phyloP scores from a whole-genome alignment of 495 filamentous ascomycete species.

The Neurospora hispaniola region DNA sequence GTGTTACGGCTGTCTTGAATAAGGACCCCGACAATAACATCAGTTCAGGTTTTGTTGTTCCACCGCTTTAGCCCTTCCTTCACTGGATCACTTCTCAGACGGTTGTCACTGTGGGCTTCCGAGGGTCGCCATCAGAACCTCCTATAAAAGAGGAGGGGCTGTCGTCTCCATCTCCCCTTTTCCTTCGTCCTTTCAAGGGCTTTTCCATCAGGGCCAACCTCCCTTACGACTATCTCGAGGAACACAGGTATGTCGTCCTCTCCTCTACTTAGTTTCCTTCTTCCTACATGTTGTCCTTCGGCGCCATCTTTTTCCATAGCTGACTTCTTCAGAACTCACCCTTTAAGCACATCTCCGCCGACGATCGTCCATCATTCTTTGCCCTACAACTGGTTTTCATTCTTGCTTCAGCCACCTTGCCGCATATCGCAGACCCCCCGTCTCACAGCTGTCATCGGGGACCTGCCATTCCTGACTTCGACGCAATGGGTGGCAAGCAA shows the following conservation, averaged over 20 bases:
- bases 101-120: background rate
- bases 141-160: background rate
- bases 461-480: background rate
- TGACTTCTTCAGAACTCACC: background rate
- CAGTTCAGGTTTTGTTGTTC: background rate
- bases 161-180: background rate
- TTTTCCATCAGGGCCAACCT: background rate
- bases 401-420: background rate
- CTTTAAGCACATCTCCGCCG: background rate
- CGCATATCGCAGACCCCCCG: background rate
- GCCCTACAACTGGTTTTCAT: background rate
- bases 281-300: background rate
- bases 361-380: background rate
- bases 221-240: background rate
- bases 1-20: background rate
- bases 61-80: background rate
- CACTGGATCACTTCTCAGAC: background rate
- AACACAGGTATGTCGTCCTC: background rate
- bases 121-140: background rate
- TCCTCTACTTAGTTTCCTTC: background rate
- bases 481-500: constrained; percentile 31
- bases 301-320: background rate
- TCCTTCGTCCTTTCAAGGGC: background rate
- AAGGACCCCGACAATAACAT: background rate
- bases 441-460: background rate